Base-by-base conservation (phyloP, 148 eudicot genomes). In the Diospyros lotus region DNA sequence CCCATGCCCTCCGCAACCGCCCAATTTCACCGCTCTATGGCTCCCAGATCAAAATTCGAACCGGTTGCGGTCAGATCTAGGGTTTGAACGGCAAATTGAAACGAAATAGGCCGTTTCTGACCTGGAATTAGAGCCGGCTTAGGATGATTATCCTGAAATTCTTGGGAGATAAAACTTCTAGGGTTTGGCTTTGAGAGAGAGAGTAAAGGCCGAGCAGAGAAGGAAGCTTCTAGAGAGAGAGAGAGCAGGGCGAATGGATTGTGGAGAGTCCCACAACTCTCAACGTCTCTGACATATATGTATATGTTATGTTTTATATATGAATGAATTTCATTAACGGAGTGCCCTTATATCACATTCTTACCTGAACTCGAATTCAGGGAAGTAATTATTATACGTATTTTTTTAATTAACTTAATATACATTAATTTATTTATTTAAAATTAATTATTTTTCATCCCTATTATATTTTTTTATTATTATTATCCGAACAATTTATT, bases 1-100 rank as follows among this genome's bases (percentile, higher is more conserved):
- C 86, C 84, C 86, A 84, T 84, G 42, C 68, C 81, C 79, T 76
- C 61, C 61, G 13, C 61, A 17, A 41, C n/a, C 0, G 15, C 1
- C 13, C 58, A 39, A 69, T 69, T 12, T 18, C 9, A 9, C 44
- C 3, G 62, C 9, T 10, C 28, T 70, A 56, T 68, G 7, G 39
- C 14, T 45, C 28, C 28, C 28, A 28, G 28, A 28, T 28, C 28
- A 28, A 28, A 28, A 28, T 28, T 28, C 28, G 28, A 28, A 28
- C 28, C 28, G 28, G 28, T 28, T 28, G 28, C 0, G 0, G 28
- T 28, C 43, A 18, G 73, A 76, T 76, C 73, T 76, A 68, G 73
- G 79, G 73, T 48, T 68, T 76, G 40, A 0, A 48, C 52, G 18
- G 55, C 10, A 18, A 3, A 17, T 17, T 15, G 74, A 56, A 8